Conservation (phyloP, 2,329 filamentous ascomycete species). For the Pestalotiopsis sp. region DNA sequence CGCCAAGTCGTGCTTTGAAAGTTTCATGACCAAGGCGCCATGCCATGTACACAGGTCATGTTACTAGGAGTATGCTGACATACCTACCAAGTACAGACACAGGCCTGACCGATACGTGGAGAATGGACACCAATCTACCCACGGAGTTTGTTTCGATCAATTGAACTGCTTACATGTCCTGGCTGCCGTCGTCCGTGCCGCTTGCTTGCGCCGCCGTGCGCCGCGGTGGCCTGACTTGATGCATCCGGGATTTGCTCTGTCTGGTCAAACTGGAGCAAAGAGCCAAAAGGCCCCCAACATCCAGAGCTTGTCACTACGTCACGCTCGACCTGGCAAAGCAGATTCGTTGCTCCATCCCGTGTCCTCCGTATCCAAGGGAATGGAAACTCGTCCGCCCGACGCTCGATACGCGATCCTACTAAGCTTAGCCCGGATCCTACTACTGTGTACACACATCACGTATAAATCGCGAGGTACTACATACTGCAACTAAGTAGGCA, state of each 20-base stretch:
- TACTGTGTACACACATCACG: background rate
- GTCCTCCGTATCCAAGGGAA: constrained; percentile 3
- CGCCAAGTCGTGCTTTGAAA: no score
- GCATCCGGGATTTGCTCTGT: background rate
- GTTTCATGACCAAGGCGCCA: background rate
- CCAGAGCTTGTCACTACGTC: background rate
- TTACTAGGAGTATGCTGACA: background rate
- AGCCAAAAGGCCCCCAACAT: background rate
- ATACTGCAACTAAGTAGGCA: background rate
- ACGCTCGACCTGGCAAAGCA: background rate
- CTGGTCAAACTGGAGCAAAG: background rate
- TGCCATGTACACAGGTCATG: background rate
- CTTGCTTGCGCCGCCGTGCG: background rate
- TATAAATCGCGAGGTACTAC: background rate
- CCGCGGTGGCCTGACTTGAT: background rate
- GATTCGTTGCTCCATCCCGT: background rate
- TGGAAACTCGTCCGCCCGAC: constrained; percentile 2
- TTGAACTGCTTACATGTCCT: background rate
- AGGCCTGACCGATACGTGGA: background rate
- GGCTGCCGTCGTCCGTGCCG: background rate
- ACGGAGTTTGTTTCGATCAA: background rate
- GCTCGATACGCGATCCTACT: constrained; percentile 10
- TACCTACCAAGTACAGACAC: background rate
- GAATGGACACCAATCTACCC: background rate
- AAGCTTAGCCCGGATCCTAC: constrained; percentile 1